phyloP scores from a whole-genome alignment of 1,284 basidiomycete species.

The Austroboletus niveus region DNA sequence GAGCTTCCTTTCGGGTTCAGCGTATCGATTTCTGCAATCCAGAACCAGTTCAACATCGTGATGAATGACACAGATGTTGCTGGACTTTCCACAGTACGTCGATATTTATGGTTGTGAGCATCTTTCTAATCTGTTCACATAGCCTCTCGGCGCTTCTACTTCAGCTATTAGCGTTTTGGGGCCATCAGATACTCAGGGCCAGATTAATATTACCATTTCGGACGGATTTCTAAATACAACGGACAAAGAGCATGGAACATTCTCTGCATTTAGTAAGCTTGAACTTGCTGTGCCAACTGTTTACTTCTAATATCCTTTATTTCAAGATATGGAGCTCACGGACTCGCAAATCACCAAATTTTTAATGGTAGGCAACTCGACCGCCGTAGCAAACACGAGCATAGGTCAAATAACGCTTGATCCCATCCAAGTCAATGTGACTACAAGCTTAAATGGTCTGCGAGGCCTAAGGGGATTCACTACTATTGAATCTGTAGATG shows the following conservation, averaged over 20 bases:
- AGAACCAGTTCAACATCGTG: slow-evolving; percentile 65
- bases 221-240: slow-evolving; percentile 55
- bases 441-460: slow-evolving; percentile 64
- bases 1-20: slow-evolving; percentile 79
- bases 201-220: slow-evolving; percentile 63
- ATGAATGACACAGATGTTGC: slow-evolving; percentile 52
- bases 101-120: slow-evolving; percentile 2
- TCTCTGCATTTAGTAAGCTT: slow-evolving; percentile 57
- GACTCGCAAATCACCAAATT: slow-evolving; percentile 49
- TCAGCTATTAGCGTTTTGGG: slow-evolving; percentile 53
- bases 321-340: slow-evolving; percentile 52
- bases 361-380: slow-evolving; percentile 61
- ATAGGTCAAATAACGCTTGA: slow-evolving; percentile 71
- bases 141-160: slow-evolving; percentile 60
- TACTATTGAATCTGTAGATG: slow-evolving; percentile 64
- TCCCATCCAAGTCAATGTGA: slow-evolving; percentile 73
- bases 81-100: slow-evolving; percentile 52
- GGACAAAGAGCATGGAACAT: slow-evolving; percentile 47
- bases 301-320: slow-evolving; percentile 2
- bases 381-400: slow-evolving; percentile 64
- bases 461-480: slow-evolving; percentile 60
- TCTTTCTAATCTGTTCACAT: slow-evolving; percentile 13
- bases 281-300: not conserved
- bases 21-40: slow-evolving; percentile 61
- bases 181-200: slow-evolving; percentile 60